phyloP scores from a whole-genome alignment of 2,329 filamentous ascomycete genomes.

The Penicillium sp. region DNA sequence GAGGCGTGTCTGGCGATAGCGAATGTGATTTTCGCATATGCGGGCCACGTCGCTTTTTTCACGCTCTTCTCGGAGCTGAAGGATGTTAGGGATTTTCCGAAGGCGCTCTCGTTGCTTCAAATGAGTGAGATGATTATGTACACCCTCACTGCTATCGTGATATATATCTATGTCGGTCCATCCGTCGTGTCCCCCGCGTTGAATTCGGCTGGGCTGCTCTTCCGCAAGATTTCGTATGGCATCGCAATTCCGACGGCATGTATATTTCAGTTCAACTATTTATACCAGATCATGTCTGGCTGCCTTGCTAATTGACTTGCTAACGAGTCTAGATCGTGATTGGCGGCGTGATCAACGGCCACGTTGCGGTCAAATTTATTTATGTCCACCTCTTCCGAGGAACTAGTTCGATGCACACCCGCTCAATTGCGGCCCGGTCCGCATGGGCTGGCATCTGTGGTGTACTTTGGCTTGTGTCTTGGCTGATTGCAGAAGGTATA shows the following conservation, averaged over 20 bases:
- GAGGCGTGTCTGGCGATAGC: constrained; percentile 62
- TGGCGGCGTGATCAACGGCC: constrained; percentile 68
- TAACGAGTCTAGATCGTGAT: constrained; percentile 64
- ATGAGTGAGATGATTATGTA: constrained; percentile 63
- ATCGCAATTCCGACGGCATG: constrained; percentile 65
- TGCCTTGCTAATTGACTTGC: neutral
- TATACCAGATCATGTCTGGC: no score
- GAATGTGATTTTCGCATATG: constrained; percentile 72
- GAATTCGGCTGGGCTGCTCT: constrained; percentile 57
- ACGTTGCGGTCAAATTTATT: constrained; percentile 66
- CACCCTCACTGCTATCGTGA: constrained; percentile 64
- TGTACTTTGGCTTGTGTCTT: constrained; percentile 61
- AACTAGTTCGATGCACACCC: constrained; percentile 55
- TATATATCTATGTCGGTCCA: constrained; percentile 67
- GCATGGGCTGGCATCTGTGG: constrained; percentile 62
- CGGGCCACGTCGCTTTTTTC: constrained; percentile 70
- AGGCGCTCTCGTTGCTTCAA: constrained; percentile 64
- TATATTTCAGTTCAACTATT: neutral
- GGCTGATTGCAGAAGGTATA: constrained; percentile 68
- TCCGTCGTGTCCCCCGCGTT: constrained; percentile 66
- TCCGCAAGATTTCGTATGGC: constrained; percentile 67
- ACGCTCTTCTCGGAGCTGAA: constrained; percentile 66
- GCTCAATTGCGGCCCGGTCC: constrained; percentile 52
- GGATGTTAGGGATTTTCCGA: constrained; percentile 61
- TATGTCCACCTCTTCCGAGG: constrained; percentile 64